A percentile compares a stretch with the other conserved stretches of the same genome.
Conservation (phyloP, 1,284 basidiomycete species). For the Naganishia sp. region DNA sequence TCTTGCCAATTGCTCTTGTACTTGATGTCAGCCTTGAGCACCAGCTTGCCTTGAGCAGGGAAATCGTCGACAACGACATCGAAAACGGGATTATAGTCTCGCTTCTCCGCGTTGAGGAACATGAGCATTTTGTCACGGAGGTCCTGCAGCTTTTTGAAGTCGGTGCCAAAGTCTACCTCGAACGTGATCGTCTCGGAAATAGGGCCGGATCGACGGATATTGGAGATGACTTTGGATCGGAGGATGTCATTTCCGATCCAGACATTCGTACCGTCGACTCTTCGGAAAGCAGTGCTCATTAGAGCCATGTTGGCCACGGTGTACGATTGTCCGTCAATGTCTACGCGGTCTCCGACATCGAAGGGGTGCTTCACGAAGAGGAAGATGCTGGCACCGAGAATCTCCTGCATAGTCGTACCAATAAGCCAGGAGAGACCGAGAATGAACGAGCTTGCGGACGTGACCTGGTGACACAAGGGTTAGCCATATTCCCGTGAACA, state of each 20-base stretch:
- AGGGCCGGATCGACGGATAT: conserved; percentile 56
- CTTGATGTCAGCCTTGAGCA: conserved; percentile 77
- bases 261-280: conserved; percentile 57
- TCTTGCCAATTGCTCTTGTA: conserved; percentile 91
- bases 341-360: conserved; percentile 82
- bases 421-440: conserved; percentile 90
- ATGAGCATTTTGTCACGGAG: conserved; percentile 77
- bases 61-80: conserved; percentile 69
- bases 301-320: conserved; percentile 85
- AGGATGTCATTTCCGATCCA: conserved; percentile 67
- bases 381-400: conserved; percentile 69
- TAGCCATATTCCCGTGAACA: conserved; percentile 46
- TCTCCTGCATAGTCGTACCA: conserved; percentile 61
- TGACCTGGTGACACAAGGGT: conserved; percentile 61
- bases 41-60: conserved; percentile 76
- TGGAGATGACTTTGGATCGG: conserved; percentile 63
- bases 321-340: conserved; percentile 59
- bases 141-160: conserved; percentile 78
- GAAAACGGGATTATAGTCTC: conserved; percentile 73
- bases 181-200: conserved; percentile 59
- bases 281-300: conserved; percentile 65
- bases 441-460: conserved; percentile 76
- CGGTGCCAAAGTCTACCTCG: conserved; percentile 76
- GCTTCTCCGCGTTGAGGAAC: conserved; percentile 69
- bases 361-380: conserved; percentile 82